These are phyloP conservation scores for Trypanosoma vivax DNA, from an alignment of 208 protist genomes.

Conservation along the genomic window DNA sequence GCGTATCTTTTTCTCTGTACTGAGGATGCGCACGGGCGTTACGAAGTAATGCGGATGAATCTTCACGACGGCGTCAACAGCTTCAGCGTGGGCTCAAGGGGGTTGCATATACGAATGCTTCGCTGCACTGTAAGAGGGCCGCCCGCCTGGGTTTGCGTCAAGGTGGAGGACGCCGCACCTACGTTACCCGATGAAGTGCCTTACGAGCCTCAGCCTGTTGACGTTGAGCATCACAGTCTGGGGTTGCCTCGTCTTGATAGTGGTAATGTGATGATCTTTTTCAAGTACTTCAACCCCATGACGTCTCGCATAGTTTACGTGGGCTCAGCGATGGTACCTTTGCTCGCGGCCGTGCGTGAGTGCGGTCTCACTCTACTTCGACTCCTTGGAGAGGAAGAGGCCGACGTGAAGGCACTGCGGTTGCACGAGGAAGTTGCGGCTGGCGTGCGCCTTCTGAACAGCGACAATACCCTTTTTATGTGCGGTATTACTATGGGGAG, in stretches of 20 bases:
- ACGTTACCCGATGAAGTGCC: too few species aligned
- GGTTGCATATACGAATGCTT: too few species aligned
- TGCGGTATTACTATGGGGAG: conserved; percentile 16
- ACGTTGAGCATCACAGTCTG: too few species aligned
- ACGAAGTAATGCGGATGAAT: neutral
- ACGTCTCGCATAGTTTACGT: conserved; percentile 46
- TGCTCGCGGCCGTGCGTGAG: conserved; percentile 24
- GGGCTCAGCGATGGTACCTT: conserved; percentile 42
- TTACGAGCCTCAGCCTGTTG: too few species aligned
- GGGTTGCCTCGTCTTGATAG: conserved; percentile 23
- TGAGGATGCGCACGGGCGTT: neutral
- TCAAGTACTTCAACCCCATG: conserved; percentile 70
- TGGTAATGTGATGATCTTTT: conserved; percentile 53
- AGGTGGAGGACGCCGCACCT: too few species aligned
- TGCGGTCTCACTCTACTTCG: conserved; percentile 29
- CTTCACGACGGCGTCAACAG: neutral
- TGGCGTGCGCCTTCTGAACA: conserved; percentile 22
- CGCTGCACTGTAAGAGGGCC: too few species aligned
- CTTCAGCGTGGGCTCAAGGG: too few species aligned
- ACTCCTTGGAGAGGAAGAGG: conserved; percentile 17
- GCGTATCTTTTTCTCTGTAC: neutral
- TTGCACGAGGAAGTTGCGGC: conserved; percentile 35
- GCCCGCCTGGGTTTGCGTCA: too few species aligned
- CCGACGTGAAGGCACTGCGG: conserved; percentile 2
- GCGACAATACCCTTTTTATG: conserved; percentile 20